Evolutionary conservation across 495 filamentous ascomycete genomes (phyloP).

Genomic region (Penicillium desertorum): DNA sequence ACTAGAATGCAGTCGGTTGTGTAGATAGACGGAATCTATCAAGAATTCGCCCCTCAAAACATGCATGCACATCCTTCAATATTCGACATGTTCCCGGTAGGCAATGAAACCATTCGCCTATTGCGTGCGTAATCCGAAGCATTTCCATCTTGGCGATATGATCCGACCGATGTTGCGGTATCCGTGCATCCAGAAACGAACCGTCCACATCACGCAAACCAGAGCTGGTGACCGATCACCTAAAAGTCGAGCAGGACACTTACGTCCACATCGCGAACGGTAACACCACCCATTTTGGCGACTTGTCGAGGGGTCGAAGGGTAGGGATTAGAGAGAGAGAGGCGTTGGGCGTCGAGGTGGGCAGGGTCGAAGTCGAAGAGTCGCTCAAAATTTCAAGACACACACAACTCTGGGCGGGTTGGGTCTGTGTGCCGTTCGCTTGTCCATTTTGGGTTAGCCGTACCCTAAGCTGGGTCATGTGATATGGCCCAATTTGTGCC

Average conservation of each 20-base stretch:
- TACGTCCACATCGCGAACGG: conserved; percentile 90
- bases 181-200: conserved; percentile 28
- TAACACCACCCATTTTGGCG: conserved; percentile 82
- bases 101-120: conserved; percentile 1
- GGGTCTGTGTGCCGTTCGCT: conserved; percentile 44
- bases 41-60: conserved; percentile 12
- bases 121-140: conserved; percentile 5
- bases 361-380: conserved; percentile 41
- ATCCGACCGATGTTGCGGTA: conserved; percentile 12
- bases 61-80: conserved; percentile 10
- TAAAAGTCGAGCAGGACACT: conserved; percentile 43
- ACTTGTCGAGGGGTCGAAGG: conserved; percentile 46
- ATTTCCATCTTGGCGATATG: conserved; percentile 11
- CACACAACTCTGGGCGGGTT: conserved; percentile 37
- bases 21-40: conserved; percentile 1
- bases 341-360: conserved; percentile 44
- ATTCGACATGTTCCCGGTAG: conserved; percentile 1
- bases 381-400: conserved; percentile 43
- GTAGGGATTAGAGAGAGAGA: conserved; percentile 36
- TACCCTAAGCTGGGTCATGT: conserved; percentile 41
- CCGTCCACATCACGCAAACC: conserved; percentile 21
- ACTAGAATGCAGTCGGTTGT: background rate
- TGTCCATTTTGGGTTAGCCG: conserved; percentile 47
- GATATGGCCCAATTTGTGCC: conserved; percentile 5
- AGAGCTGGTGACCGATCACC: conserved; percentile 23